Evolutionary conservation across 2,329 filamentous ascomycete species (phyloP), one percentile per base, ranked within the genome.

Genomic region (Aureobasidium lini): DNA sequence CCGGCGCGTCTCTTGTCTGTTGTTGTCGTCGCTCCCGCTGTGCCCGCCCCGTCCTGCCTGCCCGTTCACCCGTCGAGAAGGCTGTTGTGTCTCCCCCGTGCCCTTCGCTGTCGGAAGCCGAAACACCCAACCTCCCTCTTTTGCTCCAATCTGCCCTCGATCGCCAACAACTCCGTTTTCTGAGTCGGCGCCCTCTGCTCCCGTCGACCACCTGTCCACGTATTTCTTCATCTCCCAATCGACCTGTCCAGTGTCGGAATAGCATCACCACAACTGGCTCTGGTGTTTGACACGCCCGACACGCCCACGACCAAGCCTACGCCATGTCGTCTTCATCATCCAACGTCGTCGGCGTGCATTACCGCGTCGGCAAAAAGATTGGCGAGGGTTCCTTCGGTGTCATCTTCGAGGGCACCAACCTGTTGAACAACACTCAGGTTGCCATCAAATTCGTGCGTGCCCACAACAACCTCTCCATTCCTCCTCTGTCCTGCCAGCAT

Each of bases 321-420:
- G 46, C 46, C 42, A 57, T 57, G 54, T 57, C 54, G 54, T 57
- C 54, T 6, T 57, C 54, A 32, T 57, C 54, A 13, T 96, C 91
- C 63, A 97, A 97, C 77, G 94, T 99, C 67, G 94, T 97, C 70
- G 94, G 94, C 73, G 94, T 99, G 67, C 94, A 99, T 79, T 99
- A 99, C 77, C 85, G 94, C 66, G 94, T 99, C 66, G 94, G 94
- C 69, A 97, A 97, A 84, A 99, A 99, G 81, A 97, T 99, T 68
- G 94, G 94, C 74, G 92, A 96, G 84, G 92, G 92, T 65, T 96
- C 91, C 32, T 96, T 96, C 70, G 92, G 92, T 80, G 92, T 96
- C 68, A 96, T 96, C 72, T 96, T 96, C 70, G 92, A 96, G 77
- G 94, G 94, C 67, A 97, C 92, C 71, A 99, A 99, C 75, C 83